These are phyloP conservation scores for Naegleria fowleri DNA, from an alignment of 208 protist species.

Conservation along the genomic window DNA sequence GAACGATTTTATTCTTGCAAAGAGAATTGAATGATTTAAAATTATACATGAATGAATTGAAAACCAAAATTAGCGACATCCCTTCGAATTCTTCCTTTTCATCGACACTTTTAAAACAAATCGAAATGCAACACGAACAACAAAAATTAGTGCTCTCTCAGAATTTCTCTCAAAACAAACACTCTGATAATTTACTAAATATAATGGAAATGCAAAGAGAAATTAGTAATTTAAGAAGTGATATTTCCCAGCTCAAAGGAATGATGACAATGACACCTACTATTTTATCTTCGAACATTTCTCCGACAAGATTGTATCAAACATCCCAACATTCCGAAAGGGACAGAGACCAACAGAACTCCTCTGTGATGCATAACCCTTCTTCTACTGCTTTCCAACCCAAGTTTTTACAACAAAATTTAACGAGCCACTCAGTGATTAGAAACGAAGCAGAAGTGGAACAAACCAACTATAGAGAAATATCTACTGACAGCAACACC, in stretches of 20 bases:
- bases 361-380: no score
- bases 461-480: background rate
- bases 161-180: background rate
- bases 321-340: background rate
- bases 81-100: background rate
- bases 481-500: no score
- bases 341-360: background rate
- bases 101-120: background rate
- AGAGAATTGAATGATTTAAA: background rate
- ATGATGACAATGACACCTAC: background rate
- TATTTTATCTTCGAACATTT: background rate
- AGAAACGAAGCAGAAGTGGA: background rate
- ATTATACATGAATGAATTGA: background rate
- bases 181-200: background rate
- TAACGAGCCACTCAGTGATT: background rate
- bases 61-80: background rate
- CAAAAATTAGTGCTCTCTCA: background rate
- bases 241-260: background rate
- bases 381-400: background rate
- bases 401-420: background rate
- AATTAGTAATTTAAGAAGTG: background rate
- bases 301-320: background rate
- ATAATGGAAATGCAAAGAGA: background rate
- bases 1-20: background rate
- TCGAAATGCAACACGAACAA: background rate